Evolutionary conservation across 306 rosid species (phyloP).

Genomic region (Canavalia ensiformis): DNA sequence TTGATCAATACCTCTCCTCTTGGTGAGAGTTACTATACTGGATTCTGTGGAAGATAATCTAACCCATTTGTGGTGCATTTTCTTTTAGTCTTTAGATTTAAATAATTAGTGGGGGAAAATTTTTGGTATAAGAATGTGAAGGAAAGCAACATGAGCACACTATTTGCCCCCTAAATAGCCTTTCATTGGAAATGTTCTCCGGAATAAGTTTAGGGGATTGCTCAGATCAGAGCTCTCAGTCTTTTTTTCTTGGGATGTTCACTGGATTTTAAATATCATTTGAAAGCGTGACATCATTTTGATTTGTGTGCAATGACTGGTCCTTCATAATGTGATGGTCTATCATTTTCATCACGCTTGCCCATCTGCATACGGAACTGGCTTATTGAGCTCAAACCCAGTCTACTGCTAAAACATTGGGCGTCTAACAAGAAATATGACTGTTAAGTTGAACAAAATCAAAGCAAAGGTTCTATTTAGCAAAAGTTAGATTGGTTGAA

Average conservation of each 20-base stretch:
- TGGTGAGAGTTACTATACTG: background rate
- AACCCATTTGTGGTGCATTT: background rate
- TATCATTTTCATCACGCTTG: background rate
- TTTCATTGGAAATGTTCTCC: background rate
- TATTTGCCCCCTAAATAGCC: background rate
- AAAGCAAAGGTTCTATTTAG: conserved; percentile 23
- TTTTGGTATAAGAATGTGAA: conserved; percentile 3
- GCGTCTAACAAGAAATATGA: background rate
- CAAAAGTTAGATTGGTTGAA: conserved; percentile 11
- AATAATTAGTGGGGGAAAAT: background rate
- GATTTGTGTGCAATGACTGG: background rate
- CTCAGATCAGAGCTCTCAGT: background rate
- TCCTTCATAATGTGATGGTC: conserved; percentile 2
- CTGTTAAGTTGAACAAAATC: conserved; percentile 3
- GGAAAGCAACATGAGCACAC: background rate
- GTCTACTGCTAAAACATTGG: background rate
- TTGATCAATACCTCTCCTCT: background rate
- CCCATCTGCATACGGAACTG: background rate
- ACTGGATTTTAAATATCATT: background rate
- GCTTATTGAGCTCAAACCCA: background rate
- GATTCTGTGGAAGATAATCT: background rate
- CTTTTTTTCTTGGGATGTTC: background rate
- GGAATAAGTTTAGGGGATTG: background rate
- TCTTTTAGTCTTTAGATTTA: background rate
- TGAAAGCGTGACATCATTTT: conserved; percentile 12